Base-by-base conservation (phyloP, 2,329 filamentous ascomycete genomes). In the Epicoccum sorghinum region DNA sequence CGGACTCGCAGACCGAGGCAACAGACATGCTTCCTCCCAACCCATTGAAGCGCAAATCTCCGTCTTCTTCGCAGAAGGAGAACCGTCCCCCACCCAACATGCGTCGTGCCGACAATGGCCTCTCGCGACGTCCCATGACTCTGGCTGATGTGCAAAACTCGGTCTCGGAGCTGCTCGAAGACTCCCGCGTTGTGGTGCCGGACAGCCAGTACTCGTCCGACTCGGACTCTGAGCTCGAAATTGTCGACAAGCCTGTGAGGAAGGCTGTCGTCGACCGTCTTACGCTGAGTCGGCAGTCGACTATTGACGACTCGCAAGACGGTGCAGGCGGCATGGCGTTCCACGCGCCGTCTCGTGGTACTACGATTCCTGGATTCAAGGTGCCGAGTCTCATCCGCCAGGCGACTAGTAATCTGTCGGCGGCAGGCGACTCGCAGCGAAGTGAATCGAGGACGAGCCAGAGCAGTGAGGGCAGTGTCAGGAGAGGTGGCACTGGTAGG, bases 141-240 rank as follows among this genome's bases (percentile, higher is more conserved):
- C 79, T 96, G 8, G 86, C 87, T 25, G 91, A 97, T 67, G 89
- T 97, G 58, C 87, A 91, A 52, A 86, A 93, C 71, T 91, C 90
- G 0, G 79, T 97, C 6, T 96, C 90, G 4, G 90, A 89, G 72
- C 82, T 97, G 8, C 86, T 96, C 13, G 92, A 96, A 46, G 83
- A 84, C 35, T 80, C 80, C 0, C 65, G 64, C 14, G 69, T 78
- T n/a, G 69, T 79, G 6, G 86, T 89, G 38, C 83, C 85, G 24
- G 80, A 84, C 52, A 82, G 83, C 13, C 69, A 77, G 59, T 66
- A 62, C 58, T 57, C 66, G 32, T 66, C 68, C 18, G 69, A 74
- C 38, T 77, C 76, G 0, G 52, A 55, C 41, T 50, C 46, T 0
- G 72, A 74, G 25, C 75, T 79, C 72, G 53, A 80, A 44, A 58